Conservation (phyloP, 2,329 filamentous ascomycete genomes). For the Apiospora koreana region DNA sequence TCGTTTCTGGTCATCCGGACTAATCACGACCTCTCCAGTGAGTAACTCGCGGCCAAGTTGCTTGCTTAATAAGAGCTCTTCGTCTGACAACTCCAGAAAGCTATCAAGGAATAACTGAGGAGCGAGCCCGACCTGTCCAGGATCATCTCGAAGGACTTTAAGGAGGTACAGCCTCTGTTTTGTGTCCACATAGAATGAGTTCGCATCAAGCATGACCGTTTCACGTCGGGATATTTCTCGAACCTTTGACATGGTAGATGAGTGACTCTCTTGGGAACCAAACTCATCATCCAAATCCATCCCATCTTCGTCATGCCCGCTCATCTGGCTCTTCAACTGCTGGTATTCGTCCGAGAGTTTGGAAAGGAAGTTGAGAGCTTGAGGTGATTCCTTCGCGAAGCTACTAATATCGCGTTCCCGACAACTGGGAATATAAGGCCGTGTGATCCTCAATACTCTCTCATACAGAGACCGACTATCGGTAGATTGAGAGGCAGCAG, state of each 20-base stretch:
- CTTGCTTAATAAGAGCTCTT: constrained; percentile 55
- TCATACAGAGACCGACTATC: constrained; percentile 50
- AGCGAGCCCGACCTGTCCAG: constrained; percentile 48
- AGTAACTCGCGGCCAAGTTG: constrained; percentile 54
- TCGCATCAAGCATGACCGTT: constrained; percentile 42
- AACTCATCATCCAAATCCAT: constrained; percentile 72
- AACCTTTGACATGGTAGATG: constrained; percentile 36
- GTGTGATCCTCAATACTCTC: constrained; percentile 44
- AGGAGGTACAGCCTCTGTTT: constrained; percentile 48
- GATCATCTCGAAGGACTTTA: constrained; percentile 42
- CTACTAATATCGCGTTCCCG: constrained; percentile 36
- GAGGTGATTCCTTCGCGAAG: constrained; percentile 39
- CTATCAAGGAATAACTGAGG: constrained; percentile 52
- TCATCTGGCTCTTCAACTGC: constrained; percentile 33
- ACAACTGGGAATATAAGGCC: constrained; percentile 49
- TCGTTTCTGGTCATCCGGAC: constrained; percentile 44
- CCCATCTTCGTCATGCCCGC: constrained; percentile 45
- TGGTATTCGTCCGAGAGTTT: constrained; percentile 39
- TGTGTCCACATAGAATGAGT: constrained; percentile 51
- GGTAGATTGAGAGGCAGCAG: constrained; percentile 41
- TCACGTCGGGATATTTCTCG: constrained; percentile 49
- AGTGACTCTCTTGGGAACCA: constrained; percentile 58
- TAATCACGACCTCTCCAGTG: constrained; percentile 52
- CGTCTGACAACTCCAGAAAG: constrained; percentile 49
- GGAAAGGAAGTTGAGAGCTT: constrained; percentile 45